Evolutionary conservation across 371 early-diverging fungal species (phyloP).

Genomic region (Apophysomyces trapeziformis): DNA sequence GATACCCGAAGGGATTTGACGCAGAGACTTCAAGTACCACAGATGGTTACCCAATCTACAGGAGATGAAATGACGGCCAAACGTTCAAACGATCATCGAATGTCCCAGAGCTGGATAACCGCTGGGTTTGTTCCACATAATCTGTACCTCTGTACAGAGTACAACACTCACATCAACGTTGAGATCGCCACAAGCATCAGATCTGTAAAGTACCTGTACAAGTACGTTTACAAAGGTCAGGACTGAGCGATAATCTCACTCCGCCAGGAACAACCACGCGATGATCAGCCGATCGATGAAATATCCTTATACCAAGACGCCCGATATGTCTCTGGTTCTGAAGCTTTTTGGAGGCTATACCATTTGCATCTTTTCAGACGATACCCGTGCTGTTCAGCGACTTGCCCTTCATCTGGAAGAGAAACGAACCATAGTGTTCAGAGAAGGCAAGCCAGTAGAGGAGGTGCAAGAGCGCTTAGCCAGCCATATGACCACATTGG

Average conservation of each 20-base stretch:
- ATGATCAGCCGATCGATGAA: slow-evolving; percentile 18
- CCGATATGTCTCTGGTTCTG: slow-evolving; percentile 39
- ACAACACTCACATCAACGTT: neutral
- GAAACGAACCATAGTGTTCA: too few species aligned
- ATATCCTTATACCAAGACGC: slow-evolving; percentile 19
- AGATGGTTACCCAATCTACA: slow-evolving; percentile 15
- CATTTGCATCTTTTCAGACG: too few species aligned
- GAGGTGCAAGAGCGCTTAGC: too few species aligned
- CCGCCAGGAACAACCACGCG: neutral
- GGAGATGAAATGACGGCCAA: neutral
- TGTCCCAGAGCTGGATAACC: neutral
- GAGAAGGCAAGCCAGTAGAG: too few species aligned
- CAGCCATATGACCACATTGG: too few species aligned
- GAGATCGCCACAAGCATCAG: slow-evolving; percentile 3
- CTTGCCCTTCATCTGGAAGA: too few species aligned
- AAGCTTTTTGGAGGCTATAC: slow-evolving; percentile 3
- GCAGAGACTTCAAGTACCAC: slow-evolving; percentile 13
- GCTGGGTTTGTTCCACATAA: neutral
- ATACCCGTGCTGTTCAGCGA: too few species aligned
- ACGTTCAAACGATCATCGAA: neutral
- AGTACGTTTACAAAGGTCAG: slow-evolving; percentile 44
- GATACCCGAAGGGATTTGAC: slow-evolving; percentile 21
- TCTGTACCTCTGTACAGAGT: neutral
- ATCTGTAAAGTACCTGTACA: slow-evolving; percentile 43
- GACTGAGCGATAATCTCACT: slow-evolving; percentile 17